Conservation (phyloP, 2,329 filamentous ascomycete genomes). For the Emergomyces orientalis region DNA sequence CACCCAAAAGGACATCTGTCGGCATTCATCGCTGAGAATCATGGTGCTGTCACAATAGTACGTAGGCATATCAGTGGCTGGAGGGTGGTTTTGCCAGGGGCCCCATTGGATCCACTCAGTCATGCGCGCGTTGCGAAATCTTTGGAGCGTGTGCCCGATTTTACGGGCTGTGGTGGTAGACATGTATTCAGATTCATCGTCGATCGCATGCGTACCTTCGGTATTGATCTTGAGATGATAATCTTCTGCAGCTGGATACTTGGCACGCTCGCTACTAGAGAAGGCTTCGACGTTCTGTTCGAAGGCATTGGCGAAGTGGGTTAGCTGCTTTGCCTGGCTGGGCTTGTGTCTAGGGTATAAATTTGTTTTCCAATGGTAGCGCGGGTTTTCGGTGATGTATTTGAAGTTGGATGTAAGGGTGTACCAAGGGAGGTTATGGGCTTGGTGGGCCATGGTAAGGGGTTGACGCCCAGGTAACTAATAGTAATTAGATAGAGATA, state of each 20-base stretch:
- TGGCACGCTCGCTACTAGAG: not conserved
- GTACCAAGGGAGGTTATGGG: not conserved
- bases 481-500: not conserved
- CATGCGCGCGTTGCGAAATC: not conserved
- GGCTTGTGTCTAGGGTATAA: not conserved
- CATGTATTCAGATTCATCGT: not conserved
- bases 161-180: not conserved
- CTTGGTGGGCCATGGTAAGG: not conserved
- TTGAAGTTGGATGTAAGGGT: not conserved
- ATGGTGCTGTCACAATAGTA: not conserved
- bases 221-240: not conserved
- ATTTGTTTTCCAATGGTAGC: not conserved
- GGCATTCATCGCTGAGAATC: not conserved
- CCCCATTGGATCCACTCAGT: not conserved
- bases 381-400: not conserved
- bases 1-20: not conserved
- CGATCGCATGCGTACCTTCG: not conserved
- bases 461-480: not conserved
- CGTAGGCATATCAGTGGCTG: not conserved
- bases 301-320: not conserved
- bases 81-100: not conserved
- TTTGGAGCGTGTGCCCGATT: not conserved
- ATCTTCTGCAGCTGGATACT: not conserved
- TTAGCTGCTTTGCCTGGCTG: not conserved
- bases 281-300: not conserved